Conservation (phyloP, 441 rosid genomes). For the Daphne laureola region DNA sequence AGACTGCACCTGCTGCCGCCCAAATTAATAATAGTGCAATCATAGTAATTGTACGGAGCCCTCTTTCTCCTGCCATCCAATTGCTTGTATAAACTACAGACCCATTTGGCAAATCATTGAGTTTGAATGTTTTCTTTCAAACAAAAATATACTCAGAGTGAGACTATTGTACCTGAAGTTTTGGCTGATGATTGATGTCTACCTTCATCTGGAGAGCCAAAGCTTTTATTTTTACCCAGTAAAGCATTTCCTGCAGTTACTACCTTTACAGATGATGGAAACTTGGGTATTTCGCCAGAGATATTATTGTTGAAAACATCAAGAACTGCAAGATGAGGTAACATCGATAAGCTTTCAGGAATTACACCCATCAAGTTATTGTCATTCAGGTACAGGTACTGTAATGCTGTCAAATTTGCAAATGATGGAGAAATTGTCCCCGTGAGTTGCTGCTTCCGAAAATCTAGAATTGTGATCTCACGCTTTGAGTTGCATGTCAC, state of each 20-base stretch:
- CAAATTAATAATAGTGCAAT: too few relatives aligned
- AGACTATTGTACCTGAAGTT: constrained; percentile 15
- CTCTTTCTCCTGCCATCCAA: constrained; percentile 17
- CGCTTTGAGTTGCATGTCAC: constrained; percentile 29
- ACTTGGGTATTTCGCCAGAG: constrained; percentile 34
- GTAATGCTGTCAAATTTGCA: constrained; percentile 36
- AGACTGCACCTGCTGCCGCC: too few relatives aligned
- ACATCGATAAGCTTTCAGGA: constrained; percentile 39
- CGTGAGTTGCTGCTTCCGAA: constrained; percentile 27
- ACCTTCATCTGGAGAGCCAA: constrained; percentile 11
- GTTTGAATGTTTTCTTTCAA: not conserved
- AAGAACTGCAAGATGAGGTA: constrained; percentile 30
- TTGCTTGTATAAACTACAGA: too few relatives aligned
- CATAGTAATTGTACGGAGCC: constrained; percentile 6
- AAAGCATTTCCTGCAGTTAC: constrained; percentile 32
- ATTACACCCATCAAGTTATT: constrained; percentile 47
- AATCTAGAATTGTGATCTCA: constrained; percentile 23
- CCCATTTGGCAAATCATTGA: too few relatives aligned
- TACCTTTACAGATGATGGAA: constrained; percentile 16
- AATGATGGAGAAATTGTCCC: constrained; percentile 54
- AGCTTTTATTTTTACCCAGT: constrained; percentile 26
- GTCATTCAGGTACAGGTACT: constrained; percentile 32
- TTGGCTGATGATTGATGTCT: too few relatives aligned
- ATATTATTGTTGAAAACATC: constrained; percentile 61
- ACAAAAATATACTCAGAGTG: not conserved